Evolutionary conservation across 1,139 yeast species (phyloP), one percentile per base, ranked within the genome.

Genomic region (Meyerozyma smithsonii): DNA sequence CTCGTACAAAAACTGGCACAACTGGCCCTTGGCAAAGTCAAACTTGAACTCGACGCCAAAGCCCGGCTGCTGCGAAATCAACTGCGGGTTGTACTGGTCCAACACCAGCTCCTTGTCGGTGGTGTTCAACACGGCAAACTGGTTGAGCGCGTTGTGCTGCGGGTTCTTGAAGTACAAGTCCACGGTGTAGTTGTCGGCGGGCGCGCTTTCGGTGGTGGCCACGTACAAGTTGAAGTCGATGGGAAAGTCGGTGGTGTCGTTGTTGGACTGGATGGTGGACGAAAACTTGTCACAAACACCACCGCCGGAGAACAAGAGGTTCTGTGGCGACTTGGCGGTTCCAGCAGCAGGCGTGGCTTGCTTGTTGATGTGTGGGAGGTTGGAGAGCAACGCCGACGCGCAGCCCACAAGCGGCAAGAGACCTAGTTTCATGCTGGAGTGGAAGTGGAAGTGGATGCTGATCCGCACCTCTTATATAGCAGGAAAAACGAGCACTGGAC

Each of bases 231-330:
- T 47, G 42, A 51, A 49, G 36, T 42, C 46, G 35, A 51, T 42
- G 14, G 53, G 54, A 38, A 51, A 51, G 33, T 51, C 52, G 28
- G 37, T 39, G 24, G 54, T 45, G 34, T 42, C 39, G 35, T 48
- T 49, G 20, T 39, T 34, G 8, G 50, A 41, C 35, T 51, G 51
- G 35, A 54, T 47, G 3, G 43, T 38, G 3, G 55, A 49, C 10
- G 53, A 40, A 40, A 38, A 52, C 38, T 50, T 52, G 39, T 54
- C 58, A 45, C 56, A 54, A 32, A 54, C 56, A 33, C 47, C 42
- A 25, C 40, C 39, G 18, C 58, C 56, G 8, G 48, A 16, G 35
- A 43, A 54, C 26, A 38, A 24, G 19, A 51, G 46, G 34, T 46
- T 48, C 20, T 37, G 38, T 10, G 54, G 48, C 11, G 51, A 33